Evolutionary conservation across 108 stramenopile genomes (phyloP), one percentile per base, ranked within the genome.

Genomic region (Conticribra guillardii): DNA sequence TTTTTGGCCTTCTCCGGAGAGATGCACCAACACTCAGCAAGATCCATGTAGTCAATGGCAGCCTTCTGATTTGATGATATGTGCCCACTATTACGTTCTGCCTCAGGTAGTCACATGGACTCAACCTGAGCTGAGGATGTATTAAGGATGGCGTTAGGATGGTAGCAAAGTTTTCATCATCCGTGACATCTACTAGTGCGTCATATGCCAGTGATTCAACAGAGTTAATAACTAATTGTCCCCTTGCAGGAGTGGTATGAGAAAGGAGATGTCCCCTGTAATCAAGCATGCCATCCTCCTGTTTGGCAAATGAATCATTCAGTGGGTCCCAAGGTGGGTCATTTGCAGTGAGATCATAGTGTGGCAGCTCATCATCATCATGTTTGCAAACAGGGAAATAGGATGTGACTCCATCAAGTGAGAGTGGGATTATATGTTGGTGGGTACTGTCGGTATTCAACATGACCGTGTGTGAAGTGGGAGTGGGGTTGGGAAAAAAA

Each of bases 21-120:
- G 28, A 65, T 65, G 2, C 5, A 29, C 79, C 79, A 80, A 0
- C 71, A 46, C 27, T 61, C 24, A 46, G 69, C 59, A 15, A 60
- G 58, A 5, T 14, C 23, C 0, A 0, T n/a, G 2, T 15, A 33
- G 21, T 60, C 60, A 11, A 60, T 37, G 3, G 41, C 18, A n/a
- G 26, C 41, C 2, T 18, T 9, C 3, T 34, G 17, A 16, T 24
- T 34, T 14, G 54, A 19, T 5, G 0, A 0, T 3, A 60, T 15
- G 3, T 11, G 21, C 1, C 41, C 60, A 2, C 2, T 31, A 24
- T 28, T 14, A 31, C 31, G 11, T 3, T 5, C 18, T 5, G 26
- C 31, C n/a, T n/a, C n/a, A n/a, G n/a, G n/a, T n/a, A n/a, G n/a
- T n/a, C n/a, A n/a, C n/a, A n/a, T n/a, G n/a, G n/a, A n/a, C n/a